These are phyloP conservation scores for Colletotrichum gigasporum DNA, from an alignment of 2,329 filamentous ascomycete genomes.

Conservation along the genomic window DNA sequence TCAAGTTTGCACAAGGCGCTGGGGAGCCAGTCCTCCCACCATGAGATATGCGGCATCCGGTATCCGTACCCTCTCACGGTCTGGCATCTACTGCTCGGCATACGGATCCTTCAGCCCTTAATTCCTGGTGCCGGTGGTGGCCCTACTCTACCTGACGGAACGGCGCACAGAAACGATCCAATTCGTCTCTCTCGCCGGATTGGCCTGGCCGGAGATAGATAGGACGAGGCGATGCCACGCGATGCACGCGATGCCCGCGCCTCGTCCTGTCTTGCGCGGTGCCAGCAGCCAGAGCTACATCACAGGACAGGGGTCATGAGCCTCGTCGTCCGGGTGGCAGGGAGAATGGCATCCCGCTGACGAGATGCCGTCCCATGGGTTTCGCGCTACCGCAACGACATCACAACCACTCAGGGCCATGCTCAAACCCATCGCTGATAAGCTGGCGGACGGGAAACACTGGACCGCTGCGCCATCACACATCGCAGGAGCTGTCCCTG, in stretches of 20 bases:
- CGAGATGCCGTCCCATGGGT: conserved; percentile 21
- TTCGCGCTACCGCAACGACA: neutral
- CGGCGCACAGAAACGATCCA: neutral
- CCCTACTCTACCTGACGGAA: neutral
- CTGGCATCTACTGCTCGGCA: too few relatives aligned
- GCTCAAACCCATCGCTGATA: neutral
- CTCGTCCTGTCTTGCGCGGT: conserved; percentile 8
- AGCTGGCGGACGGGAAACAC: neutral
- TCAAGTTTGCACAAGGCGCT: too few relatives aligned
- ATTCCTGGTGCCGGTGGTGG: too few relatives aligned
- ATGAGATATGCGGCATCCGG: too few relatives aligned
- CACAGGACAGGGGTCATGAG: conserved; percentile 8
- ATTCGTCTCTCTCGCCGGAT: neutral
- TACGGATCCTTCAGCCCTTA: too few relatives aligned
- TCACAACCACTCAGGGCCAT: neutral
- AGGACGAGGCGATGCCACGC: neutral
- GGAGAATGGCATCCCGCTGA: neutral
- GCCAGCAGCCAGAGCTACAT: neutral
- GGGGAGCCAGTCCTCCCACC: too few relatives aligned
- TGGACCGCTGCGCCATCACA: neutral
- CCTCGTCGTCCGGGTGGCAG: conserved; percentile 9
- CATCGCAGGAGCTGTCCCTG: neutral
- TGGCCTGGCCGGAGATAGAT: neutral
- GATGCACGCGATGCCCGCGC: neutral
- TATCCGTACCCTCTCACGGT: too few relatives aligned